Evolutionary conservation across 192 early-diverging fungal genomes (phyloP).

Genomic region (Coemansia nantahalensis): DNA sequence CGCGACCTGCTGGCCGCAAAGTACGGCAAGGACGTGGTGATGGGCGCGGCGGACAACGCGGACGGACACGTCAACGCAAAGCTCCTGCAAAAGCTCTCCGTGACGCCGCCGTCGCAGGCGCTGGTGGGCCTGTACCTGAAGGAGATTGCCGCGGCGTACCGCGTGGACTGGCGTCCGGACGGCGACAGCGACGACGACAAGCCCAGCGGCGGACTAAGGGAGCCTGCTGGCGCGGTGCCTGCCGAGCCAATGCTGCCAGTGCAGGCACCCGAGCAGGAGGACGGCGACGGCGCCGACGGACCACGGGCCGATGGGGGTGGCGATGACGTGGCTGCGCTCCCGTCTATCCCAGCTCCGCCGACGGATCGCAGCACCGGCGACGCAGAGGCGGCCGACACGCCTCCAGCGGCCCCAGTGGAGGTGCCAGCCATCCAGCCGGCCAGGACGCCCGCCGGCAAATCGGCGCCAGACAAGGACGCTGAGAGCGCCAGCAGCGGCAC

Average conservation of each 20-base stretch:
- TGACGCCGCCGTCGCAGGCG: constrained; percentile 73
- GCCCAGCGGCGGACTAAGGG: constrained; percentile 13
- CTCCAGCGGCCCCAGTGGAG: too few relatives aligned
- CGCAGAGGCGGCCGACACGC: too few relatives aligned
- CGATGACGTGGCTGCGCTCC: too few relatives aligned
- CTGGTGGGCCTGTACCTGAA: constrained; percentile 85
- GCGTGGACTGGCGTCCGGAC: constrained; percentile 66
- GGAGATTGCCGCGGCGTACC: constrained; percentile 82
- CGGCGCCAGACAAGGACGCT: constrained; percentile 1
- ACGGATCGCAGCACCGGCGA: too few relatives aligned
- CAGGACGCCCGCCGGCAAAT: neutral
- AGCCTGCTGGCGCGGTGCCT: constrained; percentile 3
- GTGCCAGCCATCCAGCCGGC: too few relatives aligned
- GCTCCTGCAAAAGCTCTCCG: constrained; percentile 76
- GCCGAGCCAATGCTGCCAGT: neutral
- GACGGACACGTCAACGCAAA: constrained; percentile 70
- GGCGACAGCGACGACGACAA: constrained; percentile 39
- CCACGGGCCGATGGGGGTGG: too few relatives aligned
- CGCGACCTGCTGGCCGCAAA: constrained; percentile 79
- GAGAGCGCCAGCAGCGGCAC: constrained; percentile 38
- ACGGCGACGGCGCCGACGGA: too few relatives aligned
- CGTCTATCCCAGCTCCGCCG: too few relatives aligned
- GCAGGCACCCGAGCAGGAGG: too few relatives aligned
- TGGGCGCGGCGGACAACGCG: constrained; percentile 70
- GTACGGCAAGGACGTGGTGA: constrained; percentile 80